Conservation (phyloP, 805 yeast genomes). For the Yamadazyma ubonensis region DNA sequence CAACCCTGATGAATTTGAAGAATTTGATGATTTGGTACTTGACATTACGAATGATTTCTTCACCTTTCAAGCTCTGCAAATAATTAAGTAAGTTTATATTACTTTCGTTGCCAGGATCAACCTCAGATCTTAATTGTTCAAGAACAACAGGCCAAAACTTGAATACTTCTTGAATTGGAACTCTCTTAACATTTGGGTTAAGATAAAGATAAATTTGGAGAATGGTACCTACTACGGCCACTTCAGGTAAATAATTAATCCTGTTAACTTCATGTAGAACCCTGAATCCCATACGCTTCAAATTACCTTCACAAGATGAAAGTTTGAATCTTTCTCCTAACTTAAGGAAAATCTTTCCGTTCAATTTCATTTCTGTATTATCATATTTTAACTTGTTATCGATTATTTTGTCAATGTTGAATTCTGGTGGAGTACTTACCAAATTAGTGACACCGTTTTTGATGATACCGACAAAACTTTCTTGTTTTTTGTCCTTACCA, state of each 20-base stretch:
- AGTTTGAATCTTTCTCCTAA: slow-evolving; percentile 34
- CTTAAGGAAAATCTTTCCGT: slow-evolving; percentile 38
- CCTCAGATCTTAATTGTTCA: slow-evolving; percentile 21
- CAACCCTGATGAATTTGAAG: slow-evolving; percentile 26
- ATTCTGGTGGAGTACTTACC: slow-evolving; percentile 14
- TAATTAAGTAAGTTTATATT: slow-evolving; percentile 23
- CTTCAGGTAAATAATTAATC: slow-evolving; percentile 51
- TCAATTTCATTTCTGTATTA: slow-evolving; percentile 19
- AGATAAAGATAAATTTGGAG: slow-evolving; percentile 33
- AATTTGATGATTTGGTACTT: slow-evolving; percentile 22
- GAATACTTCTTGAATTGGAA: slow-evolving; percentile 23
- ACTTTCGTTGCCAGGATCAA: slow-evolving; percentile 17
- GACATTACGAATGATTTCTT: slow-evolving; percentile 19
- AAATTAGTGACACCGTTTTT: slow-evolving; percentile 35
- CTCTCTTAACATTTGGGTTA: slow-evolving; percentile 14
- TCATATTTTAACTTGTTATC: slow-evolving; percentile 11
- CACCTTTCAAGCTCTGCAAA: slow-evolving; percentile 19
- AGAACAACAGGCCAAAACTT: slow-evolving; percentile 31
- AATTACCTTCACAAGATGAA: slow-evolving; percentile 17
- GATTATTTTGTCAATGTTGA: slow-evolving; percentile 11
- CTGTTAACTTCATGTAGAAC: slow-evolving; percentile 52
- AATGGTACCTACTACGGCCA: slow-evolving; percentile 48
- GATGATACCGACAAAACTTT: slow-evolving; percentile 42
- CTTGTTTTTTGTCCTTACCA: slow-evolving; percentile 57
- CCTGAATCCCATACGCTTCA: slow-evolving; percentile 54